Conservation (phyloP, 108 stramenopile genomes). For the Skeletonema menzelii region DNA sequence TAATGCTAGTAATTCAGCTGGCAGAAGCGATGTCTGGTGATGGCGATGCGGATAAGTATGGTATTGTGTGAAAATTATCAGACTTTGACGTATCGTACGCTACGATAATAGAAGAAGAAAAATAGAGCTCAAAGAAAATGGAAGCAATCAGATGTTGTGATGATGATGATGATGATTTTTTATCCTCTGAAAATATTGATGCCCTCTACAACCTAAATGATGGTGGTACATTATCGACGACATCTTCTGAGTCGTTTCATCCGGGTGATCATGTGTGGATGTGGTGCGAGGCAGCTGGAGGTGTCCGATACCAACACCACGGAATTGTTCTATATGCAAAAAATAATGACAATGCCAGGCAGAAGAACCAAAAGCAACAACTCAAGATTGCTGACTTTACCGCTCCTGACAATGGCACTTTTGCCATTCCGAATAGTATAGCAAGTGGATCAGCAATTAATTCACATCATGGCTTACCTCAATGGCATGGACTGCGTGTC, state of each 20-base stretch:
- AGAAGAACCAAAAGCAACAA: neutral
- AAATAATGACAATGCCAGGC: neutral
- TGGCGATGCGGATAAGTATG: no score
- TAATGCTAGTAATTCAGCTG: no score
- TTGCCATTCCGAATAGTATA: slow-evolving; percentile 21
- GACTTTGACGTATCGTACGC: no score
- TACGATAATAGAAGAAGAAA: no score
- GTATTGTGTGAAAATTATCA: no score
- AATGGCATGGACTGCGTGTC: slow-evolving; percentile 9
- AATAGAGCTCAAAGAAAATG: no score
- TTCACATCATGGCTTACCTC: slow-evolving; percentile 14
- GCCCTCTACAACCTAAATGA: neutral
- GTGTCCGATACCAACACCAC: slow-evolving; percentile 49
- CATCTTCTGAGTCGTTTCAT: slow-evolving; percentile 9
- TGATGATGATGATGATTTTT: neutral
- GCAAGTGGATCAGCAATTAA: slow-evolving; percentile 7
- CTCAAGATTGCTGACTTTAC: slow-evolving; percentile 47
- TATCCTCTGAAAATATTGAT: neutral
- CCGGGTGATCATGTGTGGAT: slow-evolving; percentile 58
- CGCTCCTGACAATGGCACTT: slow-evolving; percentile 11
- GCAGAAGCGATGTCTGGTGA: no score
- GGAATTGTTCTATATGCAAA: slow-evolving; percentile 40
- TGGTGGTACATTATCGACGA: neutral
- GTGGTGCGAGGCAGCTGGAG: slow-evolving; percentile 33
- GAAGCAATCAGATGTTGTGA: neutral